Evolutionary conservation across 75 land plant genomes (phyloP), one percentile per base, ranked within the genome.

Genomic region (Selaginella moellendorffii): DNA sequence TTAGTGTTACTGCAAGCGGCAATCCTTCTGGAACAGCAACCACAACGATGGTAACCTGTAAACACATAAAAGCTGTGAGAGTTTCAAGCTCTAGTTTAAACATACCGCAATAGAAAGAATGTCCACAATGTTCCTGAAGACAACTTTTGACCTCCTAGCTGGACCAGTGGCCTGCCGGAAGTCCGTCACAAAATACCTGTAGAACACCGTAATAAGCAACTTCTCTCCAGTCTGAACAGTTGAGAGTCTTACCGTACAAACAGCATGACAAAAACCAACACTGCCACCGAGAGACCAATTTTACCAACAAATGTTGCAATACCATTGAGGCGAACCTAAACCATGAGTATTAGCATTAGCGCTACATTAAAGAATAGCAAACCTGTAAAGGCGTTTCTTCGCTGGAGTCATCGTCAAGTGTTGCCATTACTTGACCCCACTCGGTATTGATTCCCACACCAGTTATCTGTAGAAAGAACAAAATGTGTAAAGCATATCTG

Each of bases 301-400:
- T 79, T 74, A 8, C 83, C 83, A 31, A 81, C 71, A 28, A 81
- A 78, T 2, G 77, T 81, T 1, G 83, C 83, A 68, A 68, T 77
- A 36, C 77, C 83, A 68, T 78, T 81, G 17, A 81, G 62, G 17
- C 83, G 74, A 22, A 79, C 81, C 80, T 72, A 63, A 59, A 54
- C 30, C 1, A 22, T 1, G 22, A 71, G 61, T 28, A 70, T 60
- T n/a, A 26, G n/a, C 27, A 9, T 24, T 27, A 60, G 1, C 5
- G 12, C n/a, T 56, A 24, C 1, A 56, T 22, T 0, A 20, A 54
- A 54, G 20, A 56, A 27, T 56, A 36, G 14, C 46, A 36, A 5
- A 85, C 88, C 90, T 89, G 96, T 72, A 89, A 63, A 23, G 96
- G 96, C 28, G 96, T 89, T 65, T 87, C 88, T 76, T 84, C 92